Evolutionary conservation across 768 basidiomycete genomes (phyloP).

Genomic region (Pleurotus tuber-regium): DNA sequence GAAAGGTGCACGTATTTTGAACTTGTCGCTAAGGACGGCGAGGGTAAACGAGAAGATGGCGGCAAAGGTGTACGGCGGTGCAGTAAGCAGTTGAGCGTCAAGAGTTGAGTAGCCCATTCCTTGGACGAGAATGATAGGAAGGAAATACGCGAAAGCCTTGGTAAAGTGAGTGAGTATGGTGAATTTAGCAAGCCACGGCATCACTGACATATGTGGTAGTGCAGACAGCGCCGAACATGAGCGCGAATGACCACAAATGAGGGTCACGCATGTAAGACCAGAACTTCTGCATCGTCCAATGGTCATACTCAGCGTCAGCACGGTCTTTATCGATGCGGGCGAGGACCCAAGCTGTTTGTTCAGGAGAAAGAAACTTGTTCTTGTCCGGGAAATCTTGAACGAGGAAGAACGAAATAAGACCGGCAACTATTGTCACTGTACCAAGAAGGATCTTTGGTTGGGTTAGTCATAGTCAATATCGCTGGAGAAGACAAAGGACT

Average conservation of each 20-base stretch:
- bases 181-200: background rate
- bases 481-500: constrained; percentile 12
- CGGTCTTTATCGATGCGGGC: constrained; percentile 35
- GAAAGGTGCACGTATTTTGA: constrained; percentile 30
- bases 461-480: background rate
- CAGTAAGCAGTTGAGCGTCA: constrained; percentile 29
- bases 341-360: constrained; percentile 29
- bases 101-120: constrained; percentile 30
- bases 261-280: constrained; percentile 35
- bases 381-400: constrained; percentile 34
- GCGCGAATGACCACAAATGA: constrained; percentile 25
- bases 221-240: constrained; percentile 32
- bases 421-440: constrained; percentile 27
- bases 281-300: constrained; percentile 28
- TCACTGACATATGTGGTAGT: constrained; percentile 33
- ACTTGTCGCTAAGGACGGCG: constrained; percentile 36
- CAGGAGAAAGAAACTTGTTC: constrained; percentile 30
- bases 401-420: constrained; percentile 27
- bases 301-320: constrained; percentile 34
- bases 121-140: constrained; percentile 30
- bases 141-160: constrained; percentile 25
- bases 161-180: no score
- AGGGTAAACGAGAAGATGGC: constrained; percentile 33
- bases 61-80: constrained; percentile 33
- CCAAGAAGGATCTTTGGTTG: constrained; percentile 20